Evolutionary conservation across 495 filamentous ascomycete species (phyloP), one percentile per base, ranked within the genome.

Genomic region (Aspergillus carlsbadensis): DNA sequence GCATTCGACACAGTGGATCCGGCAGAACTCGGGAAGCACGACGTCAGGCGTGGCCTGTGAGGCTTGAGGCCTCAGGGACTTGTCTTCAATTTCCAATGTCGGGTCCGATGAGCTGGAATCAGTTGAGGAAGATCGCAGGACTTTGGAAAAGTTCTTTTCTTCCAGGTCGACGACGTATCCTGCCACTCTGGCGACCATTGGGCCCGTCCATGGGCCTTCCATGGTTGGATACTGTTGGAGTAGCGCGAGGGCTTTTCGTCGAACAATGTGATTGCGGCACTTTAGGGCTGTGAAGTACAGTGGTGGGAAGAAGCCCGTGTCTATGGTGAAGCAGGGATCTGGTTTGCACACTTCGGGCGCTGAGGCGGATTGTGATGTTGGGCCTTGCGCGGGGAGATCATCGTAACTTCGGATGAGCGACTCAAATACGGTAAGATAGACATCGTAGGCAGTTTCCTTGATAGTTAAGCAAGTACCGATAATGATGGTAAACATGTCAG

Each of bases 161-260:
- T 47, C 44, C 2, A 47, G 44, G 5, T 18, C 17, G 26, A 47
- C 44, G n/a, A 35, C 44, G 17, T 47, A 31, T 13, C 44, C 44
- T 31, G 44, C 44, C 6, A 34, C 44, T 18, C 26, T 34, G 5
- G 44, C 44, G 6, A 47, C 2, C 44, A 47, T 34, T 14, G 44
- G 44, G 3, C 44, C 44, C n/a, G 44, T 47, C 44, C 44, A 47
- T 5, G 44, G 44, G 7, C 44, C 44, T 10, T 47, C 44, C 44
- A 47, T 47, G 17, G n/a, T 14, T 8, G 6, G 24, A 26, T 47
- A 47, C 4, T 47, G 44, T 10, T 18, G 44, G 0, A 47, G 26
- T 2, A 47, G 10, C 7, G 44, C 17, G 29, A 47, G 44, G n/a
- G 44, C 44, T 26, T 47, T 11, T 11, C 17, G 24, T 7, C 44